These are phyloP conservation scores for Gnomoniopsis sp. DNA, from an alignment of 2,329 filamentous ascomycete genomes.

Conservation along the genomic window DNA sequence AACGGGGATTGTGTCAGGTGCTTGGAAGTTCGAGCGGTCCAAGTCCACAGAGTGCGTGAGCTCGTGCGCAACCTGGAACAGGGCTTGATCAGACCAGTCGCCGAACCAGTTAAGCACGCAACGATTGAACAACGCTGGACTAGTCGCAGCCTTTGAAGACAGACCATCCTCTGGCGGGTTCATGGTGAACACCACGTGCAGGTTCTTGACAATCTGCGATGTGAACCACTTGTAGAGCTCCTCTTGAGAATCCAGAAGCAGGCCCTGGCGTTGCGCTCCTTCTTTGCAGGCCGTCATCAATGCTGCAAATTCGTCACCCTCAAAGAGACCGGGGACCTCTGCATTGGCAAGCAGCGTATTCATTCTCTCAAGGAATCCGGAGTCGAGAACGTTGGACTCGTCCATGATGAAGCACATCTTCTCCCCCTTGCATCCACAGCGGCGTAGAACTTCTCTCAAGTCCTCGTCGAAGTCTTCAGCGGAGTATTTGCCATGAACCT, in stretches of 20 bases:
- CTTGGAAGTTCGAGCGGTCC: constrained; percentile 78
- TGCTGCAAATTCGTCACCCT: constrained; percentile 98
- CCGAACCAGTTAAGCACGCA: constrained; percentile 99
- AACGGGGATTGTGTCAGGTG: constrained; percentile 88
- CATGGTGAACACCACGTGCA: constrained; percentile 99
- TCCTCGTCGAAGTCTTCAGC: constrained; percentile 99
- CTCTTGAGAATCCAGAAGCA: constrained; percentile 94
- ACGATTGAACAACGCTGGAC: constrained; percentile 97
- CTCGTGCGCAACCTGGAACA: constrained; percentile 96
- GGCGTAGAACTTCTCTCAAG: constrained; percentile 84
- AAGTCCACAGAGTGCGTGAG: constrained; percentile 95
- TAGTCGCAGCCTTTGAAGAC: constrained; percentile 94
- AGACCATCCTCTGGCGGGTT: constrained; percentile 95
- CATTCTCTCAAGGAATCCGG: constrained; percentile 98
- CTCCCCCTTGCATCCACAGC: constrained; percentile 95
- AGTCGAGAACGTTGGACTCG: constrained; percentile 96
- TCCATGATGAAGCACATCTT: constrained; percentile 99
- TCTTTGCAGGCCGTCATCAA: constrained; percentile 99
- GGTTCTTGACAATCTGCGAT: constrained; percentile 96
- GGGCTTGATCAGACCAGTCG: constrained; percentile 98
- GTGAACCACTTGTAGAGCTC: constrained; percentile 99
- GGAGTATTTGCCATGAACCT: constrained; percentile 98
- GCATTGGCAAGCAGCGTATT: constrained; percentile 98
- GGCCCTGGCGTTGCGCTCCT: constrained; percentile 90
- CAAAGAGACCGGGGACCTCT: constrained; percentile 97